Evolutionary conservation across 2,329 filamentous ascomycete genomes (phyloP).

Genomic region (Cordyceps tenuipes): DNA sequence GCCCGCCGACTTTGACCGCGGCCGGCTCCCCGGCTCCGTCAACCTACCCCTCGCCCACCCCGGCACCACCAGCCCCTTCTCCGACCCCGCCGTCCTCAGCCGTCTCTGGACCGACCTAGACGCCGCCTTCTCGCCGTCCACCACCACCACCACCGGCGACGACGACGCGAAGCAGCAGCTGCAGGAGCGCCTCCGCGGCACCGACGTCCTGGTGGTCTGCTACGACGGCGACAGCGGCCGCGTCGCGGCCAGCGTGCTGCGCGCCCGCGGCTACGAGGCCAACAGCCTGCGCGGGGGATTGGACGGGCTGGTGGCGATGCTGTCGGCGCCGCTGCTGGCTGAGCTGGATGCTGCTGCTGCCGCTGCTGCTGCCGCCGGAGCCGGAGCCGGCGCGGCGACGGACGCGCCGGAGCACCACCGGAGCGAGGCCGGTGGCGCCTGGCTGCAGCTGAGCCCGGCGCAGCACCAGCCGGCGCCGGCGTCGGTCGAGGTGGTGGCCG

Average conservation of each 20-base stretch:
- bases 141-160: too few species aligned
- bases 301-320: constrained; percentile 2
- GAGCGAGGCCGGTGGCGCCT: not conserved
- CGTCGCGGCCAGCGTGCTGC: constrained; percentile 44
- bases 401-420: not conserved
- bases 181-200: constrained; percentile 18
- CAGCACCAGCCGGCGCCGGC: not conserved
- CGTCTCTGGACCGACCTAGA: constrained; percentile 41
- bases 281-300: constrained; percentile 38
- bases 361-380: not conserved
- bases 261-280: constrained; percentile 39
- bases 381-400: not conserved
- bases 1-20: constrained; percentile 30
- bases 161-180: too few species aligned
- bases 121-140: constrained; percentile 29
- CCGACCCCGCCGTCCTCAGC: constrained; percentile 32
- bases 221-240: constrained; percentile 47
- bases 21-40: constrained; percentile 35
- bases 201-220: constrained; percentile 39
- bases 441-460: constrained; percentile 1
- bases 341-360: too few species aligned
- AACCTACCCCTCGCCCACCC: constrained; percentile 35
- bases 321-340: not conserved
- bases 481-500: not conserved
- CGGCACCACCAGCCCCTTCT: constrained; percentile 36